Percentiles rank a stretch among this genome's conserved stretches.
These are phyloP conservation scores for Handroanthus guayacan DNA, from an alignment of 257 asterid species.

Conservation along the genomic window DNA sequence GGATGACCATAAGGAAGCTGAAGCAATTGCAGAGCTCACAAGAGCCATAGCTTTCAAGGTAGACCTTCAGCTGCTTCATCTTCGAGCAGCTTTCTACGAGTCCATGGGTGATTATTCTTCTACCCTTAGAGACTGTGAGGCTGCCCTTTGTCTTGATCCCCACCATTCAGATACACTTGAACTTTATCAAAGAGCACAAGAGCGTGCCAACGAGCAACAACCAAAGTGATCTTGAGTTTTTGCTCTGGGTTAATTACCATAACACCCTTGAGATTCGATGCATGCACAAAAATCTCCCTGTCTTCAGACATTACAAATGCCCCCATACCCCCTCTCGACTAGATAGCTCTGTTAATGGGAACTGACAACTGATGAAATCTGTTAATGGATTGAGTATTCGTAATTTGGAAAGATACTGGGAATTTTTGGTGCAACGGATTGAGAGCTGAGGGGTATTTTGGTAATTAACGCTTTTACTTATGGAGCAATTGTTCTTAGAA, in stretches of 20 bases:
- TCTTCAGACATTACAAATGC: no score
- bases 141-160: constrained; percentile 72
- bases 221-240: constrained; percentile 35
- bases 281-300: no score
- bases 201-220: constrained; percentile 34
- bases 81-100: constrained; percentile 78
- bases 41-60: constrained; percentile 68
- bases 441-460: background rate
- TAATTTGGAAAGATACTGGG: no score
- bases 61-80: constrained; percentile 70
- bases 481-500: background rate
- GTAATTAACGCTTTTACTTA: background rate
- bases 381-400: no score
- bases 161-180: constrained; percentile 61
- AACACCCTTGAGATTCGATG: no score
- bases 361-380: no score
- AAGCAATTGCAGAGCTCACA: constrained; percentile 71
- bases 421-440: no score
- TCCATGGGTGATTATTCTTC: constrained; percentile 57
- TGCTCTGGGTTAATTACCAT: no score
- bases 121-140: constrained; percentile 68
- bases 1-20: constrained; percentile 75
- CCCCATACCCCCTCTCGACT: no score
- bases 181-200: constrained; percentile 53
- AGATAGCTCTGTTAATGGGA: no score